Conservation (phyloP, 208 protist species). For the Wallacemonas sp. region DNA sequence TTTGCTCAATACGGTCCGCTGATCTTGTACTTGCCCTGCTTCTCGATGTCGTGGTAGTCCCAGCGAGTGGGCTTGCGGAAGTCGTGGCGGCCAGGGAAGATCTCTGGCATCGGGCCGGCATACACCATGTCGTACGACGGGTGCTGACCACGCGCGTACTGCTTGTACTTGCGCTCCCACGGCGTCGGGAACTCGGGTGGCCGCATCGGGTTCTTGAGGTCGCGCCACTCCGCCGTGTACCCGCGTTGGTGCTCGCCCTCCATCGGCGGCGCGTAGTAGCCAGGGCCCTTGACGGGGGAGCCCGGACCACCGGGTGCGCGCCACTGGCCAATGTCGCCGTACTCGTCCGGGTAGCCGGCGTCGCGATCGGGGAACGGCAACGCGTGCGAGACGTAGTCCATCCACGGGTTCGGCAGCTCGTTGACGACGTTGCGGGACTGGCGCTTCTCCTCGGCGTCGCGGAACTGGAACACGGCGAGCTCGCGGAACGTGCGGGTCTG, state of each 20-base stretch:
- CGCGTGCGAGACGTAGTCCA: constrained; percentile 88
- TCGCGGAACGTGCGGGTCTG: constrained; percentile 90
- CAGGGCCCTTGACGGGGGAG: constrained; percentile 82
- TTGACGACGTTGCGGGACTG: constrained; percentile 67
- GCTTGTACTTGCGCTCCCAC: constrained; percentile 91
- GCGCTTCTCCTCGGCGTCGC: constrained; percentile 84
- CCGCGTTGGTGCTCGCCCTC: constrained; percentile 85
- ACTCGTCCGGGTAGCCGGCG: constrained; percentile 90
- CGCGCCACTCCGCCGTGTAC: constrained; percentile 90
- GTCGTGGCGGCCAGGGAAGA: constrained; percentile 85
- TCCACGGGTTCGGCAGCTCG: constrained; percentile 89
- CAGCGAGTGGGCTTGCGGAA: constrained; percentile 89
- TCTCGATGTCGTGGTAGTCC: constrained; percentile 91
- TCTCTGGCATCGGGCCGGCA: constrained; percentile 90
- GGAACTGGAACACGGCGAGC: constrained; percentile 90
- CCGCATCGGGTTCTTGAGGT: constrained; percentile 86
- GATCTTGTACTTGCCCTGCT: constrained; percentile 86
- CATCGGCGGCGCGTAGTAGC: constrained; percentile 90
- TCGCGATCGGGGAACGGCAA: constrained; percentile 91
- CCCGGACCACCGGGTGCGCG: constrained; percentile 81
- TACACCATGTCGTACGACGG: constrained; percentile 92
- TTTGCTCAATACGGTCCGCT: constrained; percentile 78
- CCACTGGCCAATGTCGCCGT: constrained; percentile 92
- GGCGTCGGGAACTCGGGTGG: constrained; percentile 84
- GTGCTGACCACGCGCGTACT: constrained; percentile 90